Conservation (phyloP, 2,329 filamentous ascomycete species). For the Epichloe hybrida region DNA sequence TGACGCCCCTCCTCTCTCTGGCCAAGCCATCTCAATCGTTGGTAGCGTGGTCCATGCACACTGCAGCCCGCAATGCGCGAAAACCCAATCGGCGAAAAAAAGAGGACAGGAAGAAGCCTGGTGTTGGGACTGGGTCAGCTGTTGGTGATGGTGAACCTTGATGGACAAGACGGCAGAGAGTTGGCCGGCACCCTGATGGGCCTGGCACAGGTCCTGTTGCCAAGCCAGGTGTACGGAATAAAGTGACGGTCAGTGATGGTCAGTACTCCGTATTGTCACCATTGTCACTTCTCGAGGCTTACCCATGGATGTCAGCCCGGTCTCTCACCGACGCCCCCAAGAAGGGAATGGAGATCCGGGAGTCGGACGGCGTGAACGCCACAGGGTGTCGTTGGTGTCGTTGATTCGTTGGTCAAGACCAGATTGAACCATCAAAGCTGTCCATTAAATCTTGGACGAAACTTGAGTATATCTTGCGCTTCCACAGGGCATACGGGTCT, state of each 20-base stretch:
- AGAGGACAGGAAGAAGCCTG: background rate
- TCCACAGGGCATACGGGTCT: background rate
- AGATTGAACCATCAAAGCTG: background rate
- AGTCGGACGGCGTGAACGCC: too few species aligned
- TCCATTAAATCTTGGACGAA: background rate
- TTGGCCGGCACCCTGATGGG: background rate
- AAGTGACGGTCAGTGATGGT: background rate
- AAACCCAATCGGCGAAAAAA: background rate
- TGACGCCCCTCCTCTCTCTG: background rate
- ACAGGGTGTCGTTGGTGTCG: background rate
- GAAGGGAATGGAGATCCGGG: background rate
- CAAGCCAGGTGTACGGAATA: background rate
- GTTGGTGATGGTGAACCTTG: conserved; percentile 4
- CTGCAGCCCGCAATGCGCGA: background rate
- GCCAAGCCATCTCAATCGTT: background rate
- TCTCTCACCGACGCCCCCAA: background rate
- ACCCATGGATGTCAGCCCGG: background rate
- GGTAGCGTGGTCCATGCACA: background rate
- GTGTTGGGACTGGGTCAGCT: background rate
- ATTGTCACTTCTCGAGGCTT: background rate
- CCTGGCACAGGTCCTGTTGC: background rate
- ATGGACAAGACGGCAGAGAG: conserved; percentile 2
- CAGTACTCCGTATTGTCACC: background rate
- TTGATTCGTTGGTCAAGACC: background rate
- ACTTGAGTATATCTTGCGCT: background rate